phyloP scores from a whole-genome alignment of 2,329 filamentous ascomycete genomes.

The Mycocentrospora acerina region DNA sequence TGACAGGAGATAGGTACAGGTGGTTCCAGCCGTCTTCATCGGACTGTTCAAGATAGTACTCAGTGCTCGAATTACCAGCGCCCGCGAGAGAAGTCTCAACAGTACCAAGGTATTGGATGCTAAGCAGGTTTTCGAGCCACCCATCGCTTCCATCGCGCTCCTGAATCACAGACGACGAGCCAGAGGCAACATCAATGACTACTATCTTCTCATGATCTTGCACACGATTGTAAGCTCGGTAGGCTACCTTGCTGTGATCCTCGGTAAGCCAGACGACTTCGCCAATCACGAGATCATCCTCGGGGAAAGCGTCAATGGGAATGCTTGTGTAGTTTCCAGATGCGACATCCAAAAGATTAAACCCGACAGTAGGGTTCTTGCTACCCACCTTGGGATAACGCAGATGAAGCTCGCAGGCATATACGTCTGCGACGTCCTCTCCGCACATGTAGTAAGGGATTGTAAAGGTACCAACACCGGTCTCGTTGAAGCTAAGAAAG shows the following conservation, averaged over 20 bases:
- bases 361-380: conserved; percentile 64
- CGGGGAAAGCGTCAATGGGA: conserved; percentile 58
- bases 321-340: conserved; percentile 50
- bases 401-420: conserved; percentile 63
- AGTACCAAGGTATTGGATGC: conserved; percentile 58
- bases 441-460: conserved; percentile 68
- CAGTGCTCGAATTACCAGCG: conserved; percentile 40
- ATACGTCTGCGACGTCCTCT: conserved; percentile 58
- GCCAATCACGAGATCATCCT: conserved; percentile 64
- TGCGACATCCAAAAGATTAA: conserved; percentile 60
- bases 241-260: conserved; percentile 61
- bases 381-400: conserved; percentile 70
- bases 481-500: conserved; percentile 63
- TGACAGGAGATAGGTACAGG: conserved; percentile 63
- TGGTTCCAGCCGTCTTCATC: conserved; percentile 67
- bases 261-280: conserved; percentile 69
- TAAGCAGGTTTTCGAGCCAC: conserved; percentile 63
- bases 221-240: conserved; percentile 68
- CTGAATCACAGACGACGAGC: conserved; percentile 52
- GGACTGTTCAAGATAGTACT: conserved; percentile 67
- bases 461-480: conserved; percentile 65
- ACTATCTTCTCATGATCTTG: conserved; percentile 66
- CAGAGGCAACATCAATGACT: conserved; percentile 56
- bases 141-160: conserved; percentile 61
- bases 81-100: conserved; percentile 31